Percentiles rank a stretch among this genome's conserved stretches.
phyloP scores from a whole-genome alignment of 257 asterid genomes.

The Nemophila menziesii region DNA sequence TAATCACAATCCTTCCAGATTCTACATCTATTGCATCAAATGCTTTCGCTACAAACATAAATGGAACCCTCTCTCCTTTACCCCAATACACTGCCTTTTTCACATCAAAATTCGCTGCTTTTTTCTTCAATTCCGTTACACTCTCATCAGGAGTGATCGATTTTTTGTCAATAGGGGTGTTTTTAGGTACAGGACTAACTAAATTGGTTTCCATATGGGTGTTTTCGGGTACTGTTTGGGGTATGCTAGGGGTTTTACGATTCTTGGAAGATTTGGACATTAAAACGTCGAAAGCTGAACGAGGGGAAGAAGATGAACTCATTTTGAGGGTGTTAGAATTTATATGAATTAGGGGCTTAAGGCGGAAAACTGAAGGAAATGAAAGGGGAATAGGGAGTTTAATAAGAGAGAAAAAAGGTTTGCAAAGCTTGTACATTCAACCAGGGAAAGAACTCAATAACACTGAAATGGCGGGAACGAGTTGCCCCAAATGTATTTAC shows the following conservation, averaged over 20 bases:
- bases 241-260: constrained; percentile 17
- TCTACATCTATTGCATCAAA: constrained; percentile 68
- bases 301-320: constrained; percentile 51
- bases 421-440: no score
- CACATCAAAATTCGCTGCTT: constrained; percentile 48
- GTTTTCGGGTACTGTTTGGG: constrained; percentile 6
- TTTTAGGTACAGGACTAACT: no score
- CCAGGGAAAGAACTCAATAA: no score
- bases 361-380: constrained; percentile 11
- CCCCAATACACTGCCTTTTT: constrained; percentile 79
- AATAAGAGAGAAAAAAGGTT: background rate
- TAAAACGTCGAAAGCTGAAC: constrained; percentile 63
- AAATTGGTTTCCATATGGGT: constrained; percentile 10
- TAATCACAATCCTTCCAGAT: constrained; percentile 69
- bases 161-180: constrained; percentile 15
- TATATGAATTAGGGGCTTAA: background rate
- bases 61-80: constrained; percentile 69
- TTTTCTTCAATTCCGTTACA: constrained; percentile 54
- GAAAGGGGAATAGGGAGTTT: background rate
- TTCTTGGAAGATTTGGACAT: no score
- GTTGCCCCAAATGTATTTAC: no score
- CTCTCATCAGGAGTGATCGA: constrained; percentile 55
- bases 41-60: constrained; percentile 78
- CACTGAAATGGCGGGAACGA: no score
- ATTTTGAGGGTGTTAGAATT: constrained; percentile 35